Base-by-base conservation (phyloP, 345 rosid species). In the Eucalyptus coolabah region DNA sequence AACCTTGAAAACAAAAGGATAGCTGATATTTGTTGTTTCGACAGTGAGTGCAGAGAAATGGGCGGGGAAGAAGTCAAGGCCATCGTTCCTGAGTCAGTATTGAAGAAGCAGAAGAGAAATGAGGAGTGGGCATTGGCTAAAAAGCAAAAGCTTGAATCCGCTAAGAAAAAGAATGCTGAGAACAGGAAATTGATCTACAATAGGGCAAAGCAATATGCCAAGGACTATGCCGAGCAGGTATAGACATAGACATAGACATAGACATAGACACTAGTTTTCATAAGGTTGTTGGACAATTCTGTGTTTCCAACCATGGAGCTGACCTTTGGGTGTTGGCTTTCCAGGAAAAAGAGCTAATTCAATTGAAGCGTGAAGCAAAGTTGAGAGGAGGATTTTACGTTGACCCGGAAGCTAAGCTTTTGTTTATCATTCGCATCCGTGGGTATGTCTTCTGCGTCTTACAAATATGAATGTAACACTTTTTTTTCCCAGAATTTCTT, bases 331-430 rank as follows among this genome's bases (percentile, higher is more conserved):
- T 16, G 30, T 37, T 77, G 21, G 50, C 86, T 60, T 24, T 88
- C 90, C 50, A 95, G 98, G 95, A 94, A 15, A 95, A 82, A 86
- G 93, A 94, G 91, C 60, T 96, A 50, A 95, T 95, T 77, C 88
- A 65, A 85, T 87, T 96, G 91, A 95, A 95, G 92, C 93, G 97
- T 11, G 98, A 96, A 89, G 98, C 98, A 2, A 95, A 95, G 88
- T 87, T 96, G 91, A 95, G 93, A 88, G 96, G 98, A 37, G 98
- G 96, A 2, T 96, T 96, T 86, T 96, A 95, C 90, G 98, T 95
- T 34, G 94, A 94, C 53, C 97, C 98, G 1, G 97, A 96, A 87
- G 96, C 97, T 12, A 95, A 96, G 88, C 93, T 96, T 50, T 59
- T 96, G 90, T 96, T 96, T 81, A 95, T 96, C 45, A 60, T 96